A percentile compares a stretch with the other conserved stretches of the same genome.
Evolutionary conservation across 495 filamentous ascomycete genomes (phyloP).

Genomic region (Mytilinidion resinicola): DNA sequence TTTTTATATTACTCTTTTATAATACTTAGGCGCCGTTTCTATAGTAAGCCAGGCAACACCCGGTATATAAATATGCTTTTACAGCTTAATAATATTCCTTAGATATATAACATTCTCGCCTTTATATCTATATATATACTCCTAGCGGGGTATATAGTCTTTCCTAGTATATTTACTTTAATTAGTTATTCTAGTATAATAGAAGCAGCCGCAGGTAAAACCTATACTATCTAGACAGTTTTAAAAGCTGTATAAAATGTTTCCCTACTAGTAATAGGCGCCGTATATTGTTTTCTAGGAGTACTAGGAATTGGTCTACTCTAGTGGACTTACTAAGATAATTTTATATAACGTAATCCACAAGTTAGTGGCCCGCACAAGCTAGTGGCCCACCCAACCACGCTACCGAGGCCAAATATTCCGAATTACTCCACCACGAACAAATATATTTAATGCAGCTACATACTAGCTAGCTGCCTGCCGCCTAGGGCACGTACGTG

Average conservation of each 20-base stretch:
- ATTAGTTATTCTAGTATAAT: background rate
- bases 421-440: no score
- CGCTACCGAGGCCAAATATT: no score
- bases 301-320: background rate
- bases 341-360: no score
- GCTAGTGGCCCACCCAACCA: no score
- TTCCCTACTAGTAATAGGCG: background rate
- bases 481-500: no score
- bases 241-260: constrained; percentile 1
- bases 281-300: background rate
- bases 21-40: background rate
- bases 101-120: background rate
- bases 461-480: no score
- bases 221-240: background rate
- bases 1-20: background rate
- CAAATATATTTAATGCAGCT: no score
- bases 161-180: background rate
- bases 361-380: no score
- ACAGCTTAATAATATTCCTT: background rate
- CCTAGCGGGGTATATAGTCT: background rate
- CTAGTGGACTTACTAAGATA: background rate
- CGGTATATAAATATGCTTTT: background rate
- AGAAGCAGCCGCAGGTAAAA: background rate
- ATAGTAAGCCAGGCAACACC: background rate
- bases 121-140: constrained; percentile 2